phyloP scores from a whole-genome alignment of 179 eudicot species.

The Gypsophila paniculata region DNA sequence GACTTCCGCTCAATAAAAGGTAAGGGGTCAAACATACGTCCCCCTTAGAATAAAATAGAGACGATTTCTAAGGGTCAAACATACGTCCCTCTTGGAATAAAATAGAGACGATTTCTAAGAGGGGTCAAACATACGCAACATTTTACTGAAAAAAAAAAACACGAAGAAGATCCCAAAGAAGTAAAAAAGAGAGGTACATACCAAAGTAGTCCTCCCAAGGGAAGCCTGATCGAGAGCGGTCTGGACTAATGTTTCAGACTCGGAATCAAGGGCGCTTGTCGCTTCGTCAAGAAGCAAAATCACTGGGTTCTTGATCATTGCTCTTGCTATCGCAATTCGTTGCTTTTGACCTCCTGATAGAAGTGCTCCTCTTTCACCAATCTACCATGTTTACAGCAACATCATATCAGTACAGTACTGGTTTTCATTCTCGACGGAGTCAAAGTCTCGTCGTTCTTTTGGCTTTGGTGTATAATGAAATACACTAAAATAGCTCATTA shows the following conservation, averaged over 20 bases:
- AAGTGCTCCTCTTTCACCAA: constrained; percentile 43
- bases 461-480: no score
- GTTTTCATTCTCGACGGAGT: background rate
- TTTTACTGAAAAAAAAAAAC: no score
- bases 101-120: no score
- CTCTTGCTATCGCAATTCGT: constrained; percentile 45
- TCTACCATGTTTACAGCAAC: constrained; percentile 19
- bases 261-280: constrained; percentile 43
- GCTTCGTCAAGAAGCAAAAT: constrained; percentile 49
- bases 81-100: no score
- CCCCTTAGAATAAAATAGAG: no score
- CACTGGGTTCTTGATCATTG: constrained; percentile 41
- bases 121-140: no score
- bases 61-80: no score
- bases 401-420: background rate
- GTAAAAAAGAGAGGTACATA: constrained; percentile 12
- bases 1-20: no score
- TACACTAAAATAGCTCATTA: no score
- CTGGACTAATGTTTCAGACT: constrained; percentile 43
- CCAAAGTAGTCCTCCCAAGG: constrained; percentile 46
- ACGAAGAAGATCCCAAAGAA: no score
- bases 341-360: constrained; percentile 51
- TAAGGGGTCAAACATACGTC: no score
- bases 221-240: constrained; percentile 45
- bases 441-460: background rate